Base-by-base conservation (phyloP, 2,329 filamentous ascomycete species). In the Aspergillus awamori region DNA sequence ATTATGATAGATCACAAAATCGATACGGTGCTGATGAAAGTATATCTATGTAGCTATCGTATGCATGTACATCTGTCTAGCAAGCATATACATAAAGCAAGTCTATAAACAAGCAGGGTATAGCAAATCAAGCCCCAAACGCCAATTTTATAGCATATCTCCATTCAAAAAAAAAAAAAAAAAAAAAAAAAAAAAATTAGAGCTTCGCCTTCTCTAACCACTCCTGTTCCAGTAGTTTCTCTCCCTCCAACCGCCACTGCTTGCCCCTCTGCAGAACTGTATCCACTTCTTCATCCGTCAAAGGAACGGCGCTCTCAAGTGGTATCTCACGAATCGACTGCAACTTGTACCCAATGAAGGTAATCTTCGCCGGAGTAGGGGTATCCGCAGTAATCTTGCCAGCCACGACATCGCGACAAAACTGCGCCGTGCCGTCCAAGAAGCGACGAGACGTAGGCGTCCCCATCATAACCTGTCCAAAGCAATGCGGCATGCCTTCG, bases 401-500 rank as follows among this genome's bases (percentile, higher is more conserved):
- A 0, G 71, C 66, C 5, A 69, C 72, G 5, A 72, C 76, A 62
- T 76, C 71, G 0, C 67, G 69, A 53, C 74, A 76, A 58, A 92
- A 92, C 2, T 72, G 74, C 0, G 84, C 76, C 83, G 87, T 86
- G 3, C 79, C 77, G 13, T 81, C 73, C 60, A 86, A 83, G 67
- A 86, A 89, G 52, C 83, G 80, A 65, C 71, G 76, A 2, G 83
- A 77, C 30, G 76, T 80, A 1, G 79, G 70, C 2, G 82, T 72
- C 4, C 76, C 74, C 1, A 80, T 74, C 58, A 91, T 76, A 1
- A 91, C 64, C 64, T 87, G 69, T 0, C 83, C 85, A 70, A 92
- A 80, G 53, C 78, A 80, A 61, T 81, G 79, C 8, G 79, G 79
- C 76, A 80, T 79, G 8, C 79, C 79, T 60, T 81, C 79, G 53